Conservation (phyloP, 2,329 filamentous ascomycete genomes). For the Aspergillus sp. region DNA sequence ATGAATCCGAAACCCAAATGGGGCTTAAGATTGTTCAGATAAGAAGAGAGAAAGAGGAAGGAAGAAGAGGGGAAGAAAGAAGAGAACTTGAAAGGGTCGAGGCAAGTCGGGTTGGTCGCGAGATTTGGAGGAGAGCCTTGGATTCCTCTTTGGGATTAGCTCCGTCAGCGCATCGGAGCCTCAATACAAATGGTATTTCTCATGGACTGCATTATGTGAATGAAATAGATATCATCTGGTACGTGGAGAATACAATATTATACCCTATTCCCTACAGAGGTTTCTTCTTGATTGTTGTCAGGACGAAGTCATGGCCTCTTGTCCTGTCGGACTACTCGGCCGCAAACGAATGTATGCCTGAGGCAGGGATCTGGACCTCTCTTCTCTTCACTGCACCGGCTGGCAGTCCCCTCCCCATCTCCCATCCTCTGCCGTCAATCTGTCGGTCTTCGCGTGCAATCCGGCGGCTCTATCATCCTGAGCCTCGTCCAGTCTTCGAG, state of each 20-base stretch:
- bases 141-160: slow-evolving; percentile 24
- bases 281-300: neutral
- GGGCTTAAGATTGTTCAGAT: slow-evolving; percentile 13
- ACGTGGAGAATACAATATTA: neutral
- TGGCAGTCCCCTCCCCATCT: slow-evolving; percentile 13
- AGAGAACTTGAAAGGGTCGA: slow-evolving; percentile 18
- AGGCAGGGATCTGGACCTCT: slow-evolving; percentile 7
- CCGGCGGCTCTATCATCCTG: slow-evolving; percentile 4
- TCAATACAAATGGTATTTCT: slow-evolving; percentile 11
- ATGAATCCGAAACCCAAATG: slow-evolving; percentile 26
- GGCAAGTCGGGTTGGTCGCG: slow-evolving; percentile 27
- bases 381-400: slow-evolving; percentile 5
- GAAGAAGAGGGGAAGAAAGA: slow-evolving; percentile 18
- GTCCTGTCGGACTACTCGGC: slow-evolving; percentile 1
- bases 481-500: neutral
- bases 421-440: slow-evolving; percentile 10
- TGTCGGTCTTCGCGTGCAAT: slow-evolving; percentile 9
- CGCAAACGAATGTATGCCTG: slow-evolving; percentile 22
- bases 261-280: neutral
- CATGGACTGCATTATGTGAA: neutral
- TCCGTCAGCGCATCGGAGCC: slow-evolving; percentile 15
- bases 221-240: neutral
- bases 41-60: slow-evolving; percentile 10
- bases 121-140: slow-evolving; percentile 24
- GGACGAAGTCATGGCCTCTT: neutral